Evolutionary conservation across 805 yeast species (phyloP).

Genomic region (Starmerella sirachaensis): DNA sequence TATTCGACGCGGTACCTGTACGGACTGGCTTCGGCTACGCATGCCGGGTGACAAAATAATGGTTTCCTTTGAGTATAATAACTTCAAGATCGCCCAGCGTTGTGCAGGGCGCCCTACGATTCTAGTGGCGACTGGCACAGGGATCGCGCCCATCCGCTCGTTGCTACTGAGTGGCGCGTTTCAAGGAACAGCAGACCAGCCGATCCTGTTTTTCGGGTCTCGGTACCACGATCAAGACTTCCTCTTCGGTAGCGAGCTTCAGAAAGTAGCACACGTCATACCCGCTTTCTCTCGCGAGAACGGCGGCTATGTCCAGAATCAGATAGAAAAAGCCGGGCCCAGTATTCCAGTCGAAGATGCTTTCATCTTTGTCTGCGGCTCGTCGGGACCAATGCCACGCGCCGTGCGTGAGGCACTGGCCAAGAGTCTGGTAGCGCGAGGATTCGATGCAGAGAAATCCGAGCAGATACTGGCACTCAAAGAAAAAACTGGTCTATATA

Average conservation of each 20-base stretch:
- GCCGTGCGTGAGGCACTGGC: slow-evolving; percentile 73
- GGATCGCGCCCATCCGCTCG: slow-evolving; percentile 84
- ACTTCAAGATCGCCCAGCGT: slow-evolving; percentile 29
- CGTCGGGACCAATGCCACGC: slow-evolving; percentile 87
- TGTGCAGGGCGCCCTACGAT: slow-evolving; percentile 31
- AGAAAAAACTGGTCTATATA: slow-evolving; percentile 55
- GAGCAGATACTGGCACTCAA: slow-evolving; percentile 38
- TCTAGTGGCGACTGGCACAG: slow-evolving; percentile 88
- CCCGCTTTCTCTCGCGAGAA: slow-evolving; percentile 39
- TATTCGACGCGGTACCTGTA: slow-evolving; percentile 68
- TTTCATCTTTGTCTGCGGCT: slow-evolving; percentile 73
- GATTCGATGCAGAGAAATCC: slow-evolving; percentile 27
- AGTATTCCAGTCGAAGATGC: slow-evolving; percentile 49
- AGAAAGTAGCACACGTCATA: slow-evolving; percentile 28
- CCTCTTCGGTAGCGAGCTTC: slow-evolving; percentile 43
- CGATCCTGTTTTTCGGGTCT: slow-evolving; percentile 57
- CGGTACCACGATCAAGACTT: slow-evolving; percentile 55
- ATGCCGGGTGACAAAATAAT: slow-evolving; percentile 38
- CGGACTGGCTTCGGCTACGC: slow-evolving; percentile 55
- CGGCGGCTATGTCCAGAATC: slow-evolving; percentile 67
- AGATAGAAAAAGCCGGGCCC: slow-evolving; percentile 39
- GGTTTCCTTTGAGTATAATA: slow-evolving; percentile 7
- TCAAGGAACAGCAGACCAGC: slow-evolving; percentile 25
- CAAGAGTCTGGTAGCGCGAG: slow-evolving; percentile 36
- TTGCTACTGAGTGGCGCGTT: slow-evolving; percentile 31